These are phyloP conservation scores for Heliosperma pusillum DNA, from an alignment of 148 eudicot genomes.

Conservation along the genomic window DNA sequence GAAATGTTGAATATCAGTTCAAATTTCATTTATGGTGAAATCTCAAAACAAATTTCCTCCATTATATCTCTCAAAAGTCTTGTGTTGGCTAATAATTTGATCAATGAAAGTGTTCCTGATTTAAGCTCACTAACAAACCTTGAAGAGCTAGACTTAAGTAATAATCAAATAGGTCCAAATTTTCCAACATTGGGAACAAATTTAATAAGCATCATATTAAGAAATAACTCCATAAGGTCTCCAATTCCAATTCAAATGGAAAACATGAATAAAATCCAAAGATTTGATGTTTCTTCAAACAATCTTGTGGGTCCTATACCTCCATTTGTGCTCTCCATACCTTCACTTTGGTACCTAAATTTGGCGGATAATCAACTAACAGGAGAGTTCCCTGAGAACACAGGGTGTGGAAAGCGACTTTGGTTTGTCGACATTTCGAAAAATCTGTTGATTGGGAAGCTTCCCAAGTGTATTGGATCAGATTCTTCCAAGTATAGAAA, in stretches of 20 bases:
- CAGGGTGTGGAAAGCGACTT: constrained; percentile 48
- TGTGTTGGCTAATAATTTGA: constrained; percentile 51
- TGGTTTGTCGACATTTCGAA: constrained; percentile 64
- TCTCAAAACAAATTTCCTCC: constrained; percentile 49
- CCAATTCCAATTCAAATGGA: constrained; percentile 44
- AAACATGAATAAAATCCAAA: constrained; percentile 41
- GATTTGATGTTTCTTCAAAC: constrained; percentile 62
- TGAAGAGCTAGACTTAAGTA: constrained; percentile 63
- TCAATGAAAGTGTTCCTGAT: constrained; percentile 74
- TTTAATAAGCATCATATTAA: constrained; percentile 40
- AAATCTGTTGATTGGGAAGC: constrained; percentile 59
- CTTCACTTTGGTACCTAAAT: constrained; percentile 53
- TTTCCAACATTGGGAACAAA: constrained; percentile 60
- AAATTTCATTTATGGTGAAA: constrained; percentile 60
- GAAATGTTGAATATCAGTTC: constrained; percentile 69
- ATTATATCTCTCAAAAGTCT: constrained; percentile 43
- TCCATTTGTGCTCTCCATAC: constrained; percentile 45
- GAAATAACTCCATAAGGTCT: constrained; percentile 61
- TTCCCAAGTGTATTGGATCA: constrained; percentile 62
- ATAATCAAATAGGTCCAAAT: constrained; percentile 58
- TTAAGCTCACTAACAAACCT: constrained; percentile 41
- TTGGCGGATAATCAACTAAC: constrained; percentile 63
- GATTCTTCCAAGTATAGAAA: constrained; percentile 37
- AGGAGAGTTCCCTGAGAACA: constrained; percentile 48
- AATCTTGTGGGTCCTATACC: constrained; percentile 67